Conservation (phyloP, 768 basidiomycete genomes). For the Gymnopilus dilepis region DNA sequence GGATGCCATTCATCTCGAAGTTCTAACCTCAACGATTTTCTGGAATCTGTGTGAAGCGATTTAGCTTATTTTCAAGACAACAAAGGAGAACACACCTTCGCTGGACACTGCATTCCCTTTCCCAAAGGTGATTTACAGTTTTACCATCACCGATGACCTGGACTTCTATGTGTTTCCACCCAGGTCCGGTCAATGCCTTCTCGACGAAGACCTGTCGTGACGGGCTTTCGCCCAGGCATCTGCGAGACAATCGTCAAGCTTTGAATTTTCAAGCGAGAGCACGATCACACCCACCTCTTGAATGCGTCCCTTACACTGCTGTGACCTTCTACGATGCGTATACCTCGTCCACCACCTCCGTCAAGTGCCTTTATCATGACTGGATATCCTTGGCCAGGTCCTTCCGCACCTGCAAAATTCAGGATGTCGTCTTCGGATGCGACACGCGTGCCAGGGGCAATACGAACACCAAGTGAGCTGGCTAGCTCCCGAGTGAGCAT, state of each 20-base stretch:
- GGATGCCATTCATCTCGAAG: background rate
- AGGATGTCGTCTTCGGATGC: constrained; percentile 31
- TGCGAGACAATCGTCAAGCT: constrained; percentile 6
- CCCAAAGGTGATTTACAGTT: constrained; percentile 85
- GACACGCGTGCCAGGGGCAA: constrained; percentile 38
- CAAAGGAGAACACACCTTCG: constrained; percentile 54
- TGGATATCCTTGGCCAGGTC: constrained; percentile 35
- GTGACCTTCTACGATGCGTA: constrained; percentile 81
- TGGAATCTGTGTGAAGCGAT: constrained; percentile 51
- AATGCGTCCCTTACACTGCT: constrained; percentile 77
- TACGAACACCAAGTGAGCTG: constrained; percentile 31
- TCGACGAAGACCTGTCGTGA: constrained; percentile 76
- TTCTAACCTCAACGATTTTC: constrained; percentile 81
- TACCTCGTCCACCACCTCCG: constrained; percentile 90
- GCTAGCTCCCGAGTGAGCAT: constrained; percentile 41
- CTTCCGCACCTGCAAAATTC: constrained; percentile 26
- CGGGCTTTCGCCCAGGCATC: constrained; percentile 44
- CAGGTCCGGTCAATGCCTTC: constrained; percentile 79
- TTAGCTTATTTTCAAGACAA: background rate
- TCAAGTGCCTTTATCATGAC: constrained; percentile 93
- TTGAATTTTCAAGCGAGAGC: background rate
- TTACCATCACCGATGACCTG: constrained; percentile 81
- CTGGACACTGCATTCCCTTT: constrained; percentile 92
- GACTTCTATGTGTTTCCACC: constrained; percentile 82
- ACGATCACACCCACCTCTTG: constrained; percentile 43